Percentiles rank a stretch among this genome's conserved stretches.
Evolutionary conservation across 805 yeast species (phyloP).

Genomic region (Saccharomycodes ludwigii): DNA sequence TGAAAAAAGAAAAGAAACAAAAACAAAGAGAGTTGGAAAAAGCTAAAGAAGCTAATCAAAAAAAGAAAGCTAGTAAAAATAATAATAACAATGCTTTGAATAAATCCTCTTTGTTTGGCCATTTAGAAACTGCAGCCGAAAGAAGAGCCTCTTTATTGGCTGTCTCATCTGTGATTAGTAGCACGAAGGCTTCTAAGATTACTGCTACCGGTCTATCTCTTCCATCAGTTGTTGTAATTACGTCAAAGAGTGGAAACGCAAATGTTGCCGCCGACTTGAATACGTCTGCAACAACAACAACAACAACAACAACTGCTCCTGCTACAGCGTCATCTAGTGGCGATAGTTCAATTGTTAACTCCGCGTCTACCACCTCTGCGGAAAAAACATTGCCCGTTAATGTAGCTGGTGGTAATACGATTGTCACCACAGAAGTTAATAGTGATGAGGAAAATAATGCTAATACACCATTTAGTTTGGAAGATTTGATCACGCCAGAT

Average conservation of each 20-base stretch:
- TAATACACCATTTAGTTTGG: too few relatives aligned
- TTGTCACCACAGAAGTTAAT: slow-evolving; percentile 2
- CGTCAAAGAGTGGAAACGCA: too few relatives aligned
- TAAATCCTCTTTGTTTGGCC: slow-evolving; percentile 61
- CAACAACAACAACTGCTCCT: slow-evolving; percentile 6
- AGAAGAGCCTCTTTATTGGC: slow-evolving; percentile 34
- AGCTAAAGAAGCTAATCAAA: slow-evolving; percentile 15
- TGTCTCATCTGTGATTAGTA: slow-evolving; percentile 21
- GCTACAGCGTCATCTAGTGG: slow-evolving; percentile 5
- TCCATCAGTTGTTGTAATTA: slow-evolving; percentile 17
- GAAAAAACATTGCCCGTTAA: too few relatives aligned
- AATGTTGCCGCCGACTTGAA: slow-evolving; percentile 2
- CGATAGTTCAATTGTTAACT: slow-evolving; percentile 2
- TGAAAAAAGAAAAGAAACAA: slow-evolving; percentile 31
- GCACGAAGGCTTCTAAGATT: slow-evolving; percentile 21
- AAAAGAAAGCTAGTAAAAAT: slow-evolving; percentile 11
- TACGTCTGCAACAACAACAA: slow-evolving; percentile 3
- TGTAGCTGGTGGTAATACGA: slow-evolving; percentile 4
- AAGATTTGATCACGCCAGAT: slow-evolving; percentile 15
- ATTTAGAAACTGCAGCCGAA: slow-evolving; percentile 70
- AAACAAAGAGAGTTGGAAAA: slow-evolving; percentile 32
- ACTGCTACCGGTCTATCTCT: slow-evolving; percentile 24
- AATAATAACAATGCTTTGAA: slow-evolving; percentile 29
- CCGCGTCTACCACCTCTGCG: slow-evolving; percentile 3
- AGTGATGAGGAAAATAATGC: slow-evolving; percentile 8